Conservation (phyloP, 2,329 filamentous ascomycete species). For the Aspergillus quadrilineatus region DNA sequence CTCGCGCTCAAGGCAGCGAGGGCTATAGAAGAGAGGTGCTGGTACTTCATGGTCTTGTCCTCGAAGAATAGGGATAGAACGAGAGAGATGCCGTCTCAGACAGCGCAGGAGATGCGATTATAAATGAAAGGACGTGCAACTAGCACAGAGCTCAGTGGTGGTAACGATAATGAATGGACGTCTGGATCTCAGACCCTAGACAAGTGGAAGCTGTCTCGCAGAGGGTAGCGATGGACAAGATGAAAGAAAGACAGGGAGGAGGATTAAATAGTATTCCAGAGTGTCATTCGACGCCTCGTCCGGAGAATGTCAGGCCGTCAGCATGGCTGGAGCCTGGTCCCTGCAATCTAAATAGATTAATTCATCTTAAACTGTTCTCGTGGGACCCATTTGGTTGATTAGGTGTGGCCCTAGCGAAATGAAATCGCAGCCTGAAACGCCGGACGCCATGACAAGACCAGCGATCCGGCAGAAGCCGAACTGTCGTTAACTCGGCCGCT, state of each 20-base stretch:
- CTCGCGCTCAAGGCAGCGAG: constrained; percentile 26
- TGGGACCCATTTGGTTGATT: constrained; percentile 12
- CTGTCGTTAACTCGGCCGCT: neutral
- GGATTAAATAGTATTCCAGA: neutral
- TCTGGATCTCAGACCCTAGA: constrained; percentile 28
- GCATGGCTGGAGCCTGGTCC: neutral
- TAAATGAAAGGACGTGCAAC: constrained; percentile 23
- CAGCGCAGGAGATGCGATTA: constrained; percentile 1
- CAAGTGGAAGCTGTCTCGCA: constrained; percentile 26
- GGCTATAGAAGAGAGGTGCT: constrained; percentile 23
- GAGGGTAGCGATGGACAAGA: constrained; percentile 11
- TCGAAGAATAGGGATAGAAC: neutral
- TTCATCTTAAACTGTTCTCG: constrained; percentile 1
- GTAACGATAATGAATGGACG: constrained; percentile 29
- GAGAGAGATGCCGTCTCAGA: constrained; percentile 8
- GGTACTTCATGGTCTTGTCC: constrained; percentile 28
- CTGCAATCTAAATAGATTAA: constrained; percentile 21
- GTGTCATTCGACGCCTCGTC: neutral
- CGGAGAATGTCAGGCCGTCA: neutral
- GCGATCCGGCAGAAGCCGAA: constrained; percentile 8
- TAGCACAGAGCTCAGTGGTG: constrained; percentile 11
- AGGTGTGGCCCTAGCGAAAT: constrained; percentile 19
- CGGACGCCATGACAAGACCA: constrained; percentile 13
- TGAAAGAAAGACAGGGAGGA: neutral
- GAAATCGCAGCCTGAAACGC: constrained; percentile 29